phyloP scores from a whole-genome alignment of 345 rosid species.

The Salix brachista region DNA sequence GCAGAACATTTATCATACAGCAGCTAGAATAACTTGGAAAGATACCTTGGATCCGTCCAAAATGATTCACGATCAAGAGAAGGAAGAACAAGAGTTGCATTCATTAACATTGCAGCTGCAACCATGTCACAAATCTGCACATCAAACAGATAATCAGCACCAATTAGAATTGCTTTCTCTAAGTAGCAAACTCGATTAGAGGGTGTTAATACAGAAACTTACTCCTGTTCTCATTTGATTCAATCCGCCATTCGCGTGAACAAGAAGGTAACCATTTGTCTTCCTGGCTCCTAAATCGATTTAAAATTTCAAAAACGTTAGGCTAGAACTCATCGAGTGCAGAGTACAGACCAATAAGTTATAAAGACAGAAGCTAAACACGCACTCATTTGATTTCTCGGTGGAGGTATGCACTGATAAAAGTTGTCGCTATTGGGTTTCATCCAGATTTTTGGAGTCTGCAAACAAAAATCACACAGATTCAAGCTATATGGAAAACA shows the following conservation, averaged over 20 bases:
- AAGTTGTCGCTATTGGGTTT: slow-evolving; percentile 66
- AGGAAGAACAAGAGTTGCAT: slow-evolving; percentile 96
- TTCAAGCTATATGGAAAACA: background rate
- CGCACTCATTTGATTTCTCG: slow-evolving; percentile 55
- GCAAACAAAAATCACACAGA: slow-evolving; percentile 10
- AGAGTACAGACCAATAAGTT: background rate
- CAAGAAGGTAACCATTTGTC: slow-evolving; percentile 81
- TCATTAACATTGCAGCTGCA: slow-evolving; percentile 90
- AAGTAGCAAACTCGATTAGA: background rate
- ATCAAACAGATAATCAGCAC: background rate
- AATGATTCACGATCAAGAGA: slow-evolving; percentile 92
- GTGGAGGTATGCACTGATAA: slow-evolving; percentile 59
- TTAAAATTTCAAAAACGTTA: background rate
- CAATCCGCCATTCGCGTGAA: slow-evolving; percentile 95
- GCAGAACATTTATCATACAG: background rate
- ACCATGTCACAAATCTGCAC: slow-evolving; percentile 98
- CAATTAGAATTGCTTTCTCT: background rate
- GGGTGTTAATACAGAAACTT: slow-evolving; percentile 21
- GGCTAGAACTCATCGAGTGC: background rate
- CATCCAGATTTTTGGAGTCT: slow-evolving; percentile 89
- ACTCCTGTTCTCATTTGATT: slow-evolving; percentile 99
- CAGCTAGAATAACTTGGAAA: background rate
- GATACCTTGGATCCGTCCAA: slow-evolving; percentile 98
- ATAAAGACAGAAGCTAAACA: background rate
- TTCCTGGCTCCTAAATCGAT: slow-evolving; percentile 32